Evolutionary conservation across 2,329 filamentous ascomycete genomes (phyloP), one percentile per base, ranked within the genome.

Genomic region (Ophiostoma perfectum): DNA sequence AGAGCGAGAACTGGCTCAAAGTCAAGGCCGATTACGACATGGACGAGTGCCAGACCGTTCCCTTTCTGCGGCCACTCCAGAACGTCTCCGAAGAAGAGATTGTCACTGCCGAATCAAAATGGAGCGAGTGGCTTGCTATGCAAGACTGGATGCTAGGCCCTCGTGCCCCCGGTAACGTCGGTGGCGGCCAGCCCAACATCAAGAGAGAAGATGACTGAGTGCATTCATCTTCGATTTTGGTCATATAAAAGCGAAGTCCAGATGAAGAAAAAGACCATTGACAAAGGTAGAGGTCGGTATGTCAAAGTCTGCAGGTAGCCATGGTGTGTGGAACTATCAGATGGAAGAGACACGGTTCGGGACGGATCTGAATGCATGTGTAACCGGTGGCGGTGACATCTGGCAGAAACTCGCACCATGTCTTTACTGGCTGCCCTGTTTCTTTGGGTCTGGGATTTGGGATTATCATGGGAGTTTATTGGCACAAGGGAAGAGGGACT

Each of bases 41-140:
- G 83, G 86, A 85, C 1, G 88, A 88, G 3, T 86, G 92, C 67
- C 93, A 98, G 80, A 90, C 86, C 2, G 86, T 97, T 1, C 95
- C 95, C 0, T 98, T 96, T 76, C 80, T 98, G 73, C 88, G 88
- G 72, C 93, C 94, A 4, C 80, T 97, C n/a, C 88, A 90, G 74
- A 86, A 88, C 67, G 88, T 90, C 0, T 86, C 87, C 7, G 88
- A 94, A 74, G 85, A 87, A 36, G 95, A 98, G 80, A 91, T 98
- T 71, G 86, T 91, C 71, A 85, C 82, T 14, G 93, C 93, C 0
- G 94, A 98, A 79, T 84, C 86, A 71, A 88, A 84, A 70, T 99
- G 95, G 95, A 96, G 92, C 76, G 89, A 94, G 74, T 98, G 94
- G 94, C 81, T 97, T 44, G 92, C 92, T 12, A 96, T 97, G 92